Evolutionary conservation across 768 basidiomycete genomes (phyloP), one percentile per base, ranked within the genome.

Genomic region (Albatrellus ellisii): DNA sequence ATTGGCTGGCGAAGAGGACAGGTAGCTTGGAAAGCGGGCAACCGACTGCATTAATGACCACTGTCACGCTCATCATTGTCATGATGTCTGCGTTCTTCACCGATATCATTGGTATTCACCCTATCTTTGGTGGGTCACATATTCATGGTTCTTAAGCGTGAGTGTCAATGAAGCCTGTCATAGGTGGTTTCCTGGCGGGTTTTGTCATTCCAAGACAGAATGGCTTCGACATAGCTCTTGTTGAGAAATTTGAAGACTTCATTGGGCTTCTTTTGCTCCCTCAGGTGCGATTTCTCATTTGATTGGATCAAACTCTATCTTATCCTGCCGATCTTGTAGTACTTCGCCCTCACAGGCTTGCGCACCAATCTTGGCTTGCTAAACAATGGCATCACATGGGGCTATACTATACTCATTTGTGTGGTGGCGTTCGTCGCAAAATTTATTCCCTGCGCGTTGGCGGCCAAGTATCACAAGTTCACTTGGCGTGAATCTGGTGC

Each of bases 191-290:
- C 63, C 49, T 90, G 26, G 79, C 80, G 15, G 88, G 88, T 12
- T 60, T 92, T 15, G 73, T 89, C 51, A 73, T 91, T 22, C 89
- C 90, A 4, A 77, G 83, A 45, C 77, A 86, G 27, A 80, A 83
- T 44, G 86, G 86, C 0, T 86, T 77, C 54, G 82, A 77, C 5
- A 83, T 88, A 43, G 69, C 81, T 0, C 54, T 92, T 12, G 79
- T 85, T 0, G 85, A 88, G 51, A 91, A 84, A 58, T 59, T 91
- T 21, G 90, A 95, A 60, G 90, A 94, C 64, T 62, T 91, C n/a
- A 77, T 90, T 7, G 61, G 71, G 4, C 74, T 87, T 45, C 54
- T 87, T 4, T 74, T 89, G 54, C 52, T 91, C 25, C 87, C 87
- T 5, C 66, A 88, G 44, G 84, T 86, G 56, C 46, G 80, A 3